These are phyloP conservation scores for Pseudogymnoascus sp. DNA, from an alignment of 2,329 filamentous ascomycete species.

Conservation along the genomic window DNA sequence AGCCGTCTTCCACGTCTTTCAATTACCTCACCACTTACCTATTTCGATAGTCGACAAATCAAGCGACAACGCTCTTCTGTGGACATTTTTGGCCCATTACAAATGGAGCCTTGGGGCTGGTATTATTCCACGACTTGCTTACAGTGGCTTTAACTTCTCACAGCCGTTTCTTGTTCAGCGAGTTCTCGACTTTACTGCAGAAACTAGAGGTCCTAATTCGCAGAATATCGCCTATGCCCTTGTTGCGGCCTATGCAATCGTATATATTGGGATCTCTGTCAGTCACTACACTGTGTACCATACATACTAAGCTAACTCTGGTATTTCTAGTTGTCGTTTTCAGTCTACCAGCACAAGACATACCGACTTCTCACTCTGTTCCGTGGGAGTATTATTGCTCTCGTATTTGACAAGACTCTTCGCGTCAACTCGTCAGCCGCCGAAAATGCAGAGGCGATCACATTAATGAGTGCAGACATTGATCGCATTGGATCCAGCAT, in stretches of 20 bases:
- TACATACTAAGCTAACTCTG: not conserved
- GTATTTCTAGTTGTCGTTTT: not conserved
- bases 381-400: conserved; percentile 6
- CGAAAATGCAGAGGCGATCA: not conserved
- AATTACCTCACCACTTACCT: not conserved
- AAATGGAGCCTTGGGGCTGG: conserved; percentile 12
- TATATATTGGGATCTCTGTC: conserved; percentile 39
- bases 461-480: not conserved
- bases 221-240: conserved; percentile 32
- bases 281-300: conserved; percentile 12
- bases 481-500: not conserved
- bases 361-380: conserved; percentile 13
- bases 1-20: not conserved
- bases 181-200: conserved; percentile 29
- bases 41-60: not conserved
- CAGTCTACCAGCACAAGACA: conserved; percentile 11
- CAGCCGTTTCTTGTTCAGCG: conserved; percentile 41
- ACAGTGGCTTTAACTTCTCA: conserved; percentile 37
- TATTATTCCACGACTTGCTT: conserved; percentile 34
- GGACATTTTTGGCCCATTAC: conserved; percentile 11
- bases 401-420: conserved; percentile 12
- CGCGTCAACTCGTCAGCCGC: conserved; percentile 10
- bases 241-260: conserved; percentile 35
- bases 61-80: not conserved
- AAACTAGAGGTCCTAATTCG: conserved; percentile 22